phyloP scores from a whole-genome alignment of 169 alveolate species.

The Theileria sp. region DNA sequence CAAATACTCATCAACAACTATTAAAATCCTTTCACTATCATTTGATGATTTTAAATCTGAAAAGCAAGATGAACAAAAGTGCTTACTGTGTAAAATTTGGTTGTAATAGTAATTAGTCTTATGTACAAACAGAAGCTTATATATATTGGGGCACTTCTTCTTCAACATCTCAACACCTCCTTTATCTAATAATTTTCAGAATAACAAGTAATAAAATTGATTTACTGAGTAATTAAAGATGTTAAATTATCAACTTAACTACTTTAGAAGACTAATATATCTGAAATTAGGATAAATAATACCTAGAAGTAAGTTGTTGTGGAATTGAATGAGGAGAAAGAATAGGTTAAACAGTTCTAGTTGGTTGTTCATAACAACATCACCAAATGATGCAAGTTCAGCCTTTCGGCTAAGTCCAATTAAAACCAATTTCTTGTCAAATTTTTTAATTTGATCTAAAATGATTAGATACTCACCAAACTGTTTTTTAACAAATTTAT shows the following conservation, averaged over 20 bases:
- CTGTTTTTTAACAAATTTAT: not conserved
- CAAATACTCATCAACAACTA: slow-evolving; percentile 8
- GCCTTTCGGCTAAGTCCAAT: slow-evolving; percentile 41
- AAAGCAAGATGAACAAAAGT: not conserved
- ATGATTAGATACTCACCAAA: slow-evolving; percentile 30
- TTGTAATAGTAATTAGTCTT: slow-evolving; percentile 22
- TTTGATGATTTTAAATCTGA: not conserved
- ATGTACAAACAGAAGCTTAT: slow-evolving; percentile 24
- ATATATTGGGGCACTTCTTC: slow-evolving; percentile 26
- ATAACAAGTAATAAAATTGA: not conserved
- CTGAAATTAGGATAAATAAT: not conserved
- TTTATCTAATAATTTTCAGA: slow-evolving; percentile 9
- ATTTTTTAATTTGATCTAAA: not conserved
- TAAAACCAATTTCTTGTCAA: slow-evolving; percentile 4
- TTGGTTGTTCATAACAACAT: slow-evolving; percentile 42
- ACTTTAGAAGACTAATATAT: too few relatives aligned
- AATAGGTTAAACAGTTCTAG: slow-evolving; percentile 34
- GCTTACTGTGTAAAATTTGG: not conserved
- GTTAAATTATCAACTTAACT: too few relatives aligned
- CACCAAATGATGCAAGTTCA: slow-evolving; percentile 48
- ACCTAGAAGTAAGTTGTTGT: not conserved
- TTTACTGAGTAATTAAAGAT: too few relatives aligned
- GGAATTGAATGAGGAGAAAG: not conserved
- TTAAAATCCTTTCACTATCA: not conserved
- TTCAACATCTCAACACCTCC: slow-evolving; percentile 20